phyloP scores from a whole-genome alignment of 139 green algal genomes.

The Chlamydomonas sp. region DNA sequence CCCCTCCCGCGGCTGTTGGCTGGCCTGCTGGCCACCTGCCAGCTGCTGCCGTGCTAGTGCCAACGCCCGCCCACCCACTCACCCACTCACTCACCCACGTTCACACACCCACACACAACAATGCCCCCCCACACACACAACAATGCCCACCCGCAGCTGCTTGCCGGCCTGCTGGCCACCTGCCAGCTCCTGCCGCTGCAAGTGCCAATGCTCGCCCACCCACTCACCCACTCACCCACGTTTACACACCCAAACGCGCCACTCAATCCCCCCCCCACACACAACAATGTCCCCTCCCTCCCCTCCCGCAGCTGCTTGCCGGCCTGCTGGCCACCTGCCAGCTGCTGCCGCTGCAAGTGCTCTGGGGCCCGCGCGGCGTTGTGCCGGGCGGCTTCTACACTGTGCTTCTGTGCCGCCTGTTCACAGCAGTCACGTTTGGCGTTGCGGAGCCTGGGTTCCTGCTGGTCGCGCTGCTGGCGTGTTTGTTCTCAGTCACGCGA shows the following conservation, averaged over 20 bases:
- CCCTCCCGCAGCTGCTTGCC: constrained; percentile 20
- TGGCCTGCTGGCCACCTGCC: neutral
- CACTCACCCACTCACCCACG: no score
- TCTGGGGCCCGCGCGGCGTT: constrained; percentile 27
- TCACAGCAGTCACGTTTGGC: constrained; percentile 38
- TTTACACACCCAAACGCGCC: no score
- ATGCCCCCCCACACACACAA: no score
- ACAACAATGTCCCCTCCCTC: neutral
- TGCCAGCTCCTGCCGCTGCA: neutral
- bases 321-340: constrained; percentile 4
- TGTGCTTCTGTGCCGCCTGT: constrained; percentile 29
- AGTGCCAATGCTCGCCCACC: no score
- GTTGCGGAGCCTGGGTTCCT: constrained; percentile 41
- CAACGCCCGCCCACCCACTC: no score
- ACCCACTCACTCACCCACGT: no score
- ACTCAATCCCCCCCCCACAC: neutral
- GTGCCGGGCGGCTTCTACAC: constrained; percentile 17
- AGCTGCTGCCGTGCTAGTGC: constrained; percentile 25
- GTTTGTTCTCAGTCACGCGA: constrained; percentile 48
- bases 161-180: neutral
- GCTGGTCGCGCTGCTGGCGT: constrained; percentile 42
- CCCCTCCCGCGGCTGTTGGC: constrained; percentile 19
- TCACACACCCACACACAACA: no score
- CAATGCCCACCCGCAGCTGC: neutral
- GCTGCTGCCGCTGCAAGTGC: constrained; percentile 27